Evolutionary conservation across 441 rosid genomes (phyloP), one percentile per base, ranked within the genome.

Genomic region (California macrophylla): DNA sequence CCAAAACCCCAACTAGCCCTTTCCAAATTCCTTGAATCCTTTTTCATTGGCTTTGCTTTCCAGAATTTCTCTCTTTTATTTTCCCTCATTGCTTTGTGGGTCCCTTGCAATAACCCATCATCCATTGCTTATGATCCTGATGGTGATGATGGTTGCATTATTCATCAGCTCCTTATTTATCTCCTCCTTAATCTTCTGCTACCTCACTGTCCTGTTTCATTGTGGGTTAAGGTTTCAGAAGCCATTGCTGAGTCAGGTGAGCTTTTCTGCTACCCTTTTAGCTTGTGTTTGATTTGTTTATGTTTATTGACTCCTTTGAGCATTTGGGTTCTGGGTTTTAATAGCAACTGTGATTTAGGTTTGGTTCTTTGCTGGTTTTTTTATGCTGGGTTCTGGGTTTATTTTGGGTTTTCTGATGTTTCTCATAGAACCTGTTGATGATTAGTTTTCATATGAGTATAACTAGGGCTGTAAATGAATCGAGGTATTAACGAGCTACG

Each of bases 11-110:
- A 66, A 66, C 21, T 68, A 68, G 38, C 28, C 61, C 21, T 8
- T 8, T 56, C 29, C 5, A 56, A 56, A 56, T 56, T 56, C 63
- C 28, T 21, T 56, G 58, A n/a, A 63, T 73, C 63, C 73, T 70
- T 21, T 70, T 42, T 73, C 20, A 71, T 68, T 77, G 75, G 69
- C 71, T 36, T 5, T 66, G 12, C 32, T 66, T 73, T 56, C 25
- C 70, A 16, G 67, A 69, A 69, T 69, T 72, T 62, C 61, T 61
- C 66, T 52, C 23, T 32, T 24, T 70, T 47, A 18, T 6, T 54
- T 54, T 21, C 7, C 16, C 8, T 71, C 72, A 72, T 71, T 86
- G 85, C 83, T 80, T 64, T 47, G 84, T 72, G 87, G 91, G 87
- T 70, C 87, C 84, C 76, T 47, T 69, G 77, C 84, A 79, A 75